Percentiles rank a stretch among this genome's conserved stretches.
Evolutionary conservation across 1,139 yeast genomes (phyloP).

Genomic region (Candida smagusa): DNA sequence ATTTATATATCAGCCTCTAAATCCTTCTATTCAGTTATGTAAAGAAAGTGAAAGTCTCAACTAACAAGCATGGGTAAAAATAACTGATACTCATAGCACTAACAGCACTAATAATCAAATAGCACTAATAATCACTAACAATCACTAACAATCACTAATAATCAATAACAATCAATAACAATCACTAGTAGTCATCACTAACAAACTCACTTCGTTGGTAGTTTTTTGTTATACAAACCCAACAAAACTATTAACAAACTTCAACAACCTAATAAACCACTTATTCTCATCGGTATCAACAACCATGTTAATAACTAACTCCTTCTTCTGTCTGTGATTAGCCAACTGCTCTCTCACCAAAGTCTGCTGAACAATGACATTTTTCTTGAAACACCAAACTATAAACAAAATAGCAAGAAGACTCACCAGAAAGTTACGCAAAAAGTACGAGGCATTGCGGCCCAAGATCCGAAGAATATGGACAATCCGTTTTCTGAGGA

Average conservation of each 20-base stretch:
- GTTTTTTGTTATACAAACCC: conserved; percentile 34
- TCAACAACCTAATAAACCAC: conserved; percentile 44
- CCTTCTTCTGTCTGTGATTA: conserved; percentile 26
- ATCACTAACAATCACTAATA: no score
- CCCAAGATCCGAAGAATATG: conserved; percentile 29
- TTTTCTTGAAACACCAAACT: conserved; percentile 44
- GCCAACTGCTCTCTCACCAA: conserved; percentile 31
- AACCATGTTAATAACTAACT: conserved; percentile 44
- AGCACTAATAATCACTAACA: no score
- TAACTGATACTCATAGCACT: no score
- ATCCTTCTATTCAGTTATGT: no score
- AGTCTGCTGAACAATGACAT: conserved; percentile 40
- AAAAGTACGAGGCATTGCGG: conserved; percentile 21
- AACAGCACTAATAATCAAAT: no score
- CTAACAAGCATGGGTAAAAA: no score
- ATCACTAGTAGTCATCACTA: no score
- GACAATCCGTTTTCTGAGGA: conserved; percentile 22
- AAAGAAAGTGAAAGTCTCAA: no score
- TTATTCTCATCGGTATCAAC: conserved; percentile 44
- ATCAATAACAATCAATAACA: no score
- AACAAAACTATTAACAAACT: conserved; percentile 39
- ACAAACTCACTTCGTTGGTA: no score
- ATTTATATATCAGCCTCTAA: no score
- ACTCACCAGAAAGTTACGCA: conserved; percentile 39
- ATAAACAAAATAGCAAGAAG: conserved; percentile 37